Percentiles rank a stretch among this genome's conserved stretches.
Conservation (phyloP, 495 filamentous ascomycete species). For the Penicillium canariense region DNA sequence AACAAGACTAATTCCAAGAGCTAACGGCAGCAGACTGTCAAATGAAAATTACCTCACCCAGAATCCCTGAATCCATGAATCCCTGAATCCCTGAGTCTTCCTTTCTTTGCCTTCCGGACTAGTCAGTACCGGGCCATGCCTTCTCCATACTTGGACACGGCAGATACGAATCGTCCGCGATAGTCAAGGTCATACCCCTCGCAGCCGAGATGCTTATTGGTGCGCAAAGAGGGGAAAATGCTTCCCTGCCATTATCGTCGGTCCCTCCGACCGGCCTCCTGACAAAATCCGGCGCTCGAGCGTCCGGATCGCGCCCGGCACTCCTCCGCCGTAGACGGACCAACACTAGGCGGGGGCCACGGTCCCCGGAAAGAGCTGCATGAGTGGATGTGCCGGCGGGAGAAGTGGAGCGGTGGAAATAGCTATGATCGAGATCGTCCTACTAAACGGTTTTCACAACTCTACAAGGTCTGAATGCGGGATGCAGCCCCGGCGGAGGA, state of each 20-base stretch:
- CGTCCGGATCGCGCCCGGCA: not conserved
- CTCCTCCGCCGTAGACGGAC: slow-evolving; percentile 1
- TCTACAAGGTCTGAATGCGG: not conserved
- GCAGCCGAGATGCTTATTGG: not conserved
- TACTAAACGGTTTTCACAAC: slow-evolving; percentile 11
- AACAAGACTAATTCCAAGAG: not conserved
- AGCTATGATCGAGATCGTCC: slow-evolving; percentile 16
- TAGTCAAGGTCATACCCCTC: not conserved
- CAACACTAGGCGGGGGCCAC: not conserved
- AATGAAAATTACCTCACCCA: slow-evolving; percentile 9
- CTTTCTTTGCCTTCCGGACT: too few relatives aligned
- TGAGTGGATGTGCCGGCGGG: slow-evolving; percentile 2
- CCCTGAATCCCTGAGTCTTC: not conserved
- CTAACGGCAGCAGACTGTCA: not conserved
- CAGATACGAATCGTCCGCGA: too few relatives aligned
- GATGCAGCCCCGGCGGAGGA: too few relatives aligned
- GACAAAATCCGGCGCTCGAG: not conserved
- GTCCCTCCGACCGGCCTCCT: not conserved
- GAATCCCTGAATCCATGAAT: not conserved
- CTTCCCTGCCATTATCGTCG: slow-evolving; percentile 1
- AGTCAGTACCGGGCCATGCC: too few relatives aligned
- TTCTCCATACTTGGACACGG: too few relatives aligned
- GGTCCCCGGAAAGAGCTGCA: slow-evolving; percentile 16
- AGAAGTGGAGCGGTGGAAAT: not conserved
- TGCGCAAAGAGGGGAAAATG: not conserved